A percentile compares a stretch with the other conserved stretches of the same genome.
Evolutionary conservation across 2,329 filamentous ascomycete genomes (phyloP).

Genomic region (Ciborinia camelliae): DNA sequence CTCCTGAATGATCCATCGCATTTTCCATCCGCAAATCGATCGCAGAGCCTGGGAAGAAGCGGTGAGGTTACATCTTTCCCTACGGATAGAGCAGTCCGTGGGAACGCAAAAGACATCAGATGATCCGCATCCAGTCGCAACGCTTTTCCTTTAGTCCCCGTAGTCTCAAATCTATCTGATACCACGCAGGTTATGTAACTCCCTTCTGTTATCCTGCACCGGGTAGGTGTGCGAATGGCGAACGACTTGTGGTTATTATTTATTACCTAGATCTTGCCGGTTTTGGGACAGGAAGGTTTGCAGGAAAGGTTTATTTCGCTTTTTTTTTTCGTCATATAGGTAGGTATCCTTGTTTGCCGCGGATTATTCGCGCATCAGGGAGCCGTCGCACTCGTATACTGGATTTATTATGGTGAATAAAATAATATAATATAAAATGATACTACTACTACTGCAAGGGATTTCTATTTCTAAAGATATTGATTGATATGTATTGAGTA

Average conservation of each 20-base stretch:
- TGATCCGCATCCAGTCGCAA: constrained; percentile 11
- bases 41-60: neutral
- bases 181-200: too few relatives aligned
- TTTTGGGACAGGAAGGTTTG: neutral
- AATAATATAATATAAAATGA: too few relatives aligned
- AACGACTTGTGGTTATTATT: too few relatives aligned
- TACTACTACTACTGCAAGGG: too few relatives aligned
- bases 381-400: constrained; percentile 1
- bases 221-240: too few relatives aligned
- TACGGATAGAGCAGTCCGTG: neutral
- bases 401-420: neutral
- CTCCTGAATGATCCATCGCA: constrained; percentile 2
- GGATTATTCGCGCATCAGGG: neutral
- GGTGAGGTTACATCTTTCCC: constrained; percentile 5
- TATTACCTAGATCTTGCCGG: neutral
- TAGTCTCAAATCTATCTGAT: neutral
- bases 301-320: neutral
- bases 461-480: neutral
- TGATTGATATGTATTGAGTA: too few relatives aligned
- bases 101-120: neutral
- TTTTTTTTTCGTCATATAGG: too few relatives aligned
- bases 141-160: neutral
- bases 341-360: constrained; percentile 8
- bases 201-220: too few relatives aligned
- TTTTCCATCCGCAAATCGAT: neutral